Evolutionary conservation across 768 basidiomycete species (phyloP).

Genomic region (Podaxis rugospora): DNA sequence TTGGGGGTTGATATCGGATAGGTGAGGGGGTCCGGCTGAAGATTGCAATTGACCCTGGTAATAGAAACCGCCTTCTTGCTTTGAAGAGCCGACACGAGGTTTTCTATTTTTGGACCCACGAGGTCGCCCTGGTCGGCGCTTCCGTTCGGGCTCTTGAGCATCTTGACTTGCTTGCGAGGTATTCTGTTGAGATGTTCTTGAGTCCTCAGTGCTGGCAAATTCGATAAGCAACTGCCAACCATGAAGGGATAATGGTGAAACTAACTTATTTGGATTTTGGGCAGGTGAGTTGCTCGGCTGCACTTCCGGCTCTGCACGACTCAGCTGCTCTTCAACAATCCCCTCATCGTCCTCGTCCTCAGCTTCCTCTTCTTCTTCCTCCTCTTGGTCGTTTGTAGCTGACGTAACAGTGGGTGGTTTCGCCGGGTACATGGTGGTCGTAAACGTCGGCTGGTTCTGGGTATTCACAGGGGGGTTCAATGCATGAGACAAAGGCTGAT

Average conservation of each 20-base stretch:
- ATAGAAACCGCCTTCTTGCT: slow-evolving; percentile 39
- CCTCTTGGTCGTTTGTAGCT: slow-evolving; percentile 34
- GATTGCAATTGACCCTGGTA: slow-evolving; percentile 29
- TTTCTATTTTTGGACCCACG: slow-evolving; percentile 76
- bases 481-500: slow-evolving; percentile 78
- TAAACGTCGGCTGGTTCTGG: slow-evolving; percentile 16
- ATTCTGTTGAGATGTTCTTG: slow-evolving; percentile 3
- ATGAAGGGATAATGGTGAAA: slow-evolving; percentile 17
- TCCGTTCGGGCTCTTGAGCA: slow-evolving; percentile 32
- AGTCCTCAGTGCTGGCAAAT: not conserved
- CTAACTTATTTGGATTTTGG: slow-evolving; percentile 29
- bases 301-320: slow-evolving; percentile 38
- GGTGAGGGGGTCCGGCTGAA: slow-evolving; percentile 31
- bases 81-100: slow-evolving; percentile 30
- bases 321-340: slow-evolving; percentile 65
- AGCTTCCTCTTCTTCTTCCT: slow-evolving; percentile 56
- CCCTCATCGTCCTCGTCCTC: slow-evolving; percentile 76
- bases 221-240: not conserved
- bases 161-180: slow-evolving; percentile 5
- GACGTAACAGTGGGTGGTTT: slow-evolving; percentile 7
- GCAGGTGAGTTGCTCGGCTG: slow-evolving; percentile 35
- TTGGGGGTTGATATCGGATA: slow-evolving; percentile 51
- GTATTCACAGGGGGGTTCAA: slow-evolving; percentile 51
- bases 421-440: not conserved
- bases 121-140: slow-evolving; percentile 75